These are phyloP conservation scores for Scleroderma bovista DNA, from an alignment of 768 basidiomycete genomes.

Conservation along the genomic window DNA sequence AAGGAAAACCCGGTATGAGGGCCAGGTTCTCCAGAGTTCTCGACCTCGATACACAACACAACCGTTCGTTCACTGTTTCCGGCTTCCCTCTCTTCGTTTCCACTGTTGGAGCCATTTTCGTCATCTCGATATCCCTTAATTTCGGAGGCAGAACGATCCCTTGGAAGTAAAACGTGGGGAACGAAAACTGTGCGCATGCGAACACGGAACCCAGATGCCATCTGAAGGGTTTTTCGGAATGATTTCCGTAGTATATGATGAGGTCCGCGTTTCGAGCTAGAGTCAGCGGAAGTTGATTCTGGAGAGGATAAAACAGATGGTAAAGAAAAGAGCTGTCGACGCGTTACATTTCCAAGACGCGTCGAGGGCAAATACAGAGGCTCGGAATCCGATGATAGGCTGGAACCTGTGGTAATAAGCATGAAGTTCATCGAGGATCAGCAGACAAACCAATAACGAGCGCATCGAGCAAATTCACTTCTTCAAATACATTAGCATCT, in stretches of 20 bases:
- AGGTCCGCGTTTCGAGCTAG: conserved; percentile 42
- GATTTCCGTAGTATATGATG: conserved; percentile 79
- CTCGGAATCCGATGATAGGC: conserved; percentile 31
- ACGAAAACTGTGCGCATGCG: conserved; percentile 94
- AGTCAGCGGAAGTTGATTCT: conserved; percentile 44
- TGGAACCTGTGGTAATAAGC: conserved; percentile 35
- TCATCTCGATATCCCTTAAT: conserved; percentile 29
- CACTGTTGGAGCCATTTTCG: conserved; percentile 38
- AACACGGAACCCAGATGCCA: conserved; percentile 80
- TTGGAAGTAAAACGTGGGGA: conserved; percentile 71
- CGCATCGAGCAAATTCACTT: conserved; percentile 65
- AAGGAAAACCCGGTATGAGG: conserved; percentile 64
- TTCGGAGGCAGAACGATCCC: conserved; percentile 15
- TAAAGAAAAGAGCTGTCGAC: conserved; percentile 62
- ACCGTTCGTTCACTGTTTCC: conserved; percentile 81
- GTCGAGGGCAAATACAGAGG: conserved; percentile 57
- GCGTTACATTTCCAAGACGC: conserved; percentile 63
- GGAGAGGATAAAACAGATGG: conserved; percentile 40
- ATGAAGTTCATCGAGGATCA: background rate
- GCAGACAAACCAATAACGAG: conserved; percentile 51
- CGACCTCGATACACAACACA: conserved; percentile 87
- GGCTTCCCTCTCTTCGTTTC: conserved; percentile 47
- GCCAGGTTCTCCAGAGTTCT: conserved; percentile 69
- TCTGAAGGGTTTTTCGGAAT: conserved; percentile 71
- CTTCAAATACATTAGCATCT: conserved; percentile 48